A percentile compares a stretch with the other conserved stretches of the same genome.
phyloP scores from a whole-genome alignment of 2,329 filamentous ascomycete species.

The Penicillium sp. region DNA sequence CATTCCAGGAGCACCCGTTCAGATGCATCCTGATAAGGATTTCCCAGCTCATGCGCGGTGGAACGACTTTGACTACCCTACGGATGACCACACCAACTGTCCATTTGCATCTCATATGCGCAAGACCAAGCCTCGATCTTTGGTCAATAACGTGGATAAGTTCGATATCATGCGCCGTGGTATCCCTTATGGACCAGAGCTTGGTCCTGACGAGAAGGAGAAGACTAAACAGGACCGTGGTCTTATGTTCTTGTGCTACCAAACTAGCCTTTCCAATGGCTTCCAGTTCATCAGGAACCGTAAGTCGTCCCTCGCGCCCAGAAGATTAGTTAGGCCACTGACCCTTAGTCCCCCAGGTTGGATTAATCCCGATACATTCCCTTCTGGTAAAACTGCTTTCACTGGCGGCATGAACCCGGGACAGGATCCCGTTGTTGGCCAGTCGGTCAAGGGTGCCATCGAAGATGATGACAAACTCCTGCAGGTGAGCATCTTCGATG shows the following conservation, averaged over 20 bases:
- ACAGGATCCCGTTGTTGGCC: constrained; percentile 6
- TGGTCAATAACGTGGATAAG: constrained; percentile 26
- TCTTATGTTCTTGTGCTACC: constrained; percentile 48
- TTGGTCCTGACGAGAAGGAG: constrained; percentile 34
- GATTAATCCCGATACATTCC: constrained; percentile 4
- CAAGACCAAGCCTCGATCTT: constrained; percentile 46
- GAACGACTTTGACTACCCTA: constrained; percentile 42
- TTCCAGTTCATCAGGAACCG: constrained; percentile 5
- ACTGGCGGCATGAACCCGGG: constrained; percentile 2
- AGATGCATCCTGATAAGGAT: constrained; percentile 21
- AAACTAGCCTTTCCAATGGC: constrained; percentile 4
- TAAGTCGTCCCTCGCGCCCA: neutral
- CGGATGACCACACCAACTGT: constrained; percentile 37
- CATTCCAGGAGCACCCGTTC: neutral
- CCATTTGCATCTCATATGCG: constrained; percentile 50
- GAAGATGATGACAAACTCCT: neutral
- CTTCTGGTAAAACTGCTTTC: neutral
- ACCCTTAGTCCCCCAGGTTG: neutral
- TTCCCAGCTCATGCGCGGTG: constrained; percentile 12
- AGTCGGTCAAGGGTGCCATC: neutral
- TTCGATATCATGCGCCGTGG: constrained; percentile 45
- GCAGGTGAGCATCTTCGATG: neutral
- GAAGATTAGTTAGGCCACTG: neutral
- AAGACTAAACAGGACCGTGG: constrained; percentile 40
- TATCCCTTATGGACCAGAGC: constrained; percentile 46